Evolutionary conservation across 2,329 filamentous ascomycete genomes (phyloP).

Genomic region (Xylariaceae sp.): DNA sequence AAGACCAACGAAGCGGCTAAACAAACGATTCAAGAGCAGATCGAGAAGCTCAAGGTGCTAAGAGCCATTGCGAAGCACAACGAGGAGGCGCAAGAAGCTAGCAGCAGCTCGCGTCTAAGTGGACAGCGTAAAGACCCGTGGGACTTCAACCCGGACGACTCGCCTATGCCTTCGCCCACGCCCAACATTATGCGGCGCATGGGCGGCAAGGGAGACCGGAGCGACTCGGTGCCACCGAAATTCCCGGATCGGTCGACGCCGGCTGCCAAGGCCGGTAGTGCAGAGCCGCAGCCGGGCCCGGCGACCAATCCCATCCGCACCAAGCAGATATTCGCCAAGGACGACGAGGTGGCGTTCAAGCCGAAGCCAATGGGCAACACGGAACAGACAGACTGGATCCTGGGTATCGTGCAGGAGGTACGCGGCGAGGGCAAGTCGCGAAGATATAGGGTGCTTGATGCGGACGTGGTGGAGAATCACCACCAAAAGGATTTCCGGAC

Average conservation of each 20-base stretch:
- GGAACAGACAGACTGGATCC: slow-evolving; percentile 62
- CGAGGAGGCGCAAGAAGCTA: slow-evolving; percentile 36
- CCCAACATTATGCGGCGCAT: slow-evolving; percentile 36
- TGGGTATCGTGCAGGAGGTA: slow-evolving; percentile 72
- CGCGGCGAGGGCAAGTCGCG: slow-evolving; percentile 72
- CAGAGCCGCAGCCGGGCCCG: slow-evolving; percentile 45
- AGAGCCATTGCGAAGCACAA: slow-evolving; percentile 34
- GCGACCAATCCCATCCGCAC: slow-evolving; percentile 39
- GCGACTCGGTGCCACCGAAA: slow-evolving; percentile 52
- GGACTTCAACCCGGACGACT: slow-evolving; percentile 44
- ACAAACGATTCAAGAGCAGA: slow-evolving; percentile 22
- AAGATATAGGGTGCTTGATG: slow-evolving; percentile 75
- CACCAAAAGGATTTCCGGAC: slow-evolving; percentile 67
- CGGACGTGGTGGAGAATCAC: slow-evolving; percentile 67
- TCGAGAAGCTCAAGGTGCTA: slow-evolving; percentile 39
- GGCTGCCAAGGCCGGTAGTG: slow-evolving; percentile 40
- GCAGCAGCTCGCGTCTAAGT: slow-evolving; percentile 26
- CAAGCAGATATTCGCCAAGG: slow-evolving; percentile 56
- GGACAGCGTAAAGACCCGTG: slow-evolving; percentile 36
- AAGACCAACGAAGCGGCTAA: slow-evolving; percentile 30
- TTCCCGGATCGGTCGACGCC: slow-evolving; percentile 40
- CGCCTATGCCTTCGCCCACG: slow-evolving; percentile 40
- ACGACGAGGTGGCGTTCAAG: slow-evolving; percentile 64
- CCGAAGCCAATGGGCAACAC: slow-evolving; percentile 47
- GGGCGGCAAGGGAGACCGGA: slow-evolving; percentile 39